Conservation (phyloP, 257 asterid genomes). For the Gentiana straminea region DNA sequence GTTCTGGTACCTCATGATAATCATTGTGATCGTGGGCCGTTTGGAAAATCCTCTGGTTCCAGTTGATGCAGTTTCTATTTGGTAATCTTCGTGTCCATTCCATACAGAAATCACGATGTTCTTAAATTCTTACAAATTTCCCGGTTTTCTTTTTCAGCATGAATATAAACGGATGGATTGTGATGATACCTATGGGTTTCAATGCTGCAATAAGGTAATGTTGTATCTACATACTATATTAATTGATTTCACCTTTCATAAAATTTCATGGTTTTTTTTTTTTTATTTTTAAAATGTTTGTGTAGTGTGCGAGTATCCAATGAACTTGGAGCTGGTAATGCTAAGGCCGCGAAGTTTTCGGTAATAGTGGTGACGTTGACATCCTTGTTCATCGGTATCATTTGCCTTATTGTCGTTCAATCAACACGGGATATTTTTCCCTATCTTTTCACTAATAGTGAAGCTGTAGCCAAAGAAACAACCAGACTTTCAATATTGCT, state of each 20-base stretch:
- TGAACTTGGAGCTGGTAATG: slow-evolving; percentile 78
- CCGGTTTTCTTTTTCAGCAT: slow-evolving; percentile 37
- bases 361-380: slow-evolving; percentile 65
- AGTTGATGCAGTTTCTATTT: slow-evolving; percentile 79
- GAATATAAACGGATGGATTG: slow-evolving; percentile 72
- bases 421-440: slow-evolving; percentile 52
- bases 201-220: slow-evolving; percentile 79
- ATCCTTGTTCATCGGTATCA: slow-evolving; percentile 35
- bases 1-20: slow-evolving; percentile 74
- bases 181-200: slow-evolving; percentile 72
- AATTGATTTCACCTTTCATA: background rate
- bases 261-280: too few relatives aligned
- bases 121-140: background rate
- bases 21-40: slow-evolving; percentile 62
- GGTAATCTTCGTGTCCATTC: slow-evolving; percentile 27
- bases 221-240: background rate
- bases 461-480: slow-evolving; percentile 58
- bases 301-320: slow-evolving; percentile 78
- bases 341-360: slow-evolving; percentile 58
- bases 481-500: slow-evolving; percentile 48
- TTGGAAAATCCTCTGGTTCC: slow-evolving; percentile 63
- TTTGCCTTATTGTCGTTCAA: slow-evolving; percentile 32
- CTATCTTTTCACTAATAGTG: slow-evolving; percentile 50
- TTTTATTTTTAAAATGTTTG: background rate
- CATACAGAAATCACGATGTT: background rate